A percentile compares a stretch with the other conserved stretches of the same genome.
phyloP scores from a whole-genome alignment of 768 basidiomycete genomes.

The Boletus subcaerulescens region DNA sequence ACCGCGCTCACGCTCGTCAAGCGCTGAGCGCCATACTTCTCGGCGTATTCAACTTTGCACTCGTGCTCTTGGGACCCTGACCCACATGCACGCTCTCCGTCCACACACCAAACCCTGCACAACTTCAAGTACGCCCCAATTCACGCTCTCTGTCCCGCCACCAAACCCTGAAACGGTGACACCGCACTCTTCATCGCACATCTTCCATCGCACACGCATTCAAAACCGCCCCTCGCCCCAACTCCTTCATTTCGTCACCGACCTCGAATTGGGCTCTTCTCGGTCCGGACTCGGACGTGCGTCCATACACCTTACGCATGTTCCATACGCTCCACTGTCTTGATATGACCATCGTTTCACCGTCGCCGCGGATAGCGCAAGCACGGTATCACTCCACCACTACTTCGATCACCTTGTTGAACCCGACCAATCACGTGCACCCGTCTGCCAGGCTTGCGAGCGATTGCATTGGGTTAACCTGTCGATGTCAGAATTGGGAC shows the following conservation, averaged over 20 bases:
- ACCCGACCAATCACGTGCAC: conserved; percentile 17
- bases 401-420: conserved; percentile 41
- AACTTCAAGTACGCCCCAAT: too few species aligned
- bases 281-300: conserved; percentile 8
- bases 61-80: background rate
- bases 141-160: background rate
- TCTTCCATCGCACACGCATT: background rate
- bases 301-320: conserved; percentile 36
- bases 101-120: too few species aligned
- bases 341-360: conserved; percentile 21
- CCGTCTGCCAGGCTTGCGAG: conserved; percentile 7
- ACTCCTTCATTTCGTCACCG: conserved; percentile 21
- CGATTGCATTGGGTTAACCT: conserved; percentile 22
- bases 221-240: background rate
- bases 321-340: conserved; percentile 43
- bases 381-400: conserved; percentile 23
- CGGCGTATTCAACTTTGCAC: conserved; percentile 14
- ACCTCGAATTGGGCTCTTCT: conserved; percentile 22
- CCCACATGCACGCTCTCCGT: background rate
- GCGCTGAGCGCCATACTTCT: conserved; percentile 14
- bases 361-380: background rate
- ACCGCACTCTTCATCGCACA: background rate
- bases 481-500: conserved; percentile 21
- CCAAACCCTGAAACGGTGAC: background rate
- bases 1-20: conserved; percentile 21